Evolutionary conservation across 2,329 filamentous ascomycete species (phyloP), one percentile per base, ranked within the genome.

Genomic region (Epichloe sp.): DNA sequence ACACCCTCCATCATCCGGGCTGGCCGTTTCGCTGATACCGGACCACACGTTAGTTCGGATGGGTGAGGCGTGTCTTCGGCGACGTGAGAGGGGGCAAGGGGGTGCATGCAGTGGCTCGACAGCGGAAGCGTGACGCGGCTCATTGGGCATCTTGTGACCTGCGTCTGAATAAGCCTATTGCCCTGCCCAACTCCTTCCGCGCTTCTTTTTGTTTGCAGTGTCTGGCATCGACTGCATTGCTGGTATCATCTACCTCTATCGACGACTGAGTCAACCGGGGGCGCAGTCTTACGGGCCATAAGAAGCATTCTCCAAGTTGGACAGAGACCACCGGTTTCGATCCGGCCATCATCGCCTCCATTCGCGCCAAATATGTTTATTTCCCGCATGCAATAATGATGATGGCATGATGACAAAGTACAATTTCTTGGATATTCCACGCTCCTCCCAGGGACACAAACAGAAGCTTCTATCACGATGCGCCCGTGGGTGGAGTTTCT

Each of bases 401-500:
- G 41, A 52, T 44, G 15, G 34, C 51, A 41, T 43, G 44, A 36
- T 52, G 41, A 50, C 37, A 34, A 38, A n/a, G 26, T 4, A 31
- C n/a, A 4, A 12, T 47, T 47, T 37, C n/a, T 40, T 21, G 37
- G 15, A 34, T 41, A n/a, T 15, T 34, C 21, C 15, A 35, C 19
- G 31, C 37, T n/a, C 26, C 8, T 19, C 41, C 19, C 26, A 14
- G 41, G 4, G 44, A 42, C 43, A 47, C 40, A 41, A 41, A 35
- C 12, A 12, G 37, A 45, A 36, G 26, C 7, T 11, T 17, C 41
- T 14, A 21, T 17, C 40, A 44, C 37, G 15, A 43, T 42, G n/a
- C 36, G 51, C 47, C 34, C 51, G 47, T 52, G 51, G 51, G 35
- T 36, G 46, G 45, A 47, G 17, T 19, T 53, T 58, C 55, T 55